Evolutionary conservation across 148 eudicot genomes (phyloP).

Genomic region (Pharnaceum exiguum): DNA sequence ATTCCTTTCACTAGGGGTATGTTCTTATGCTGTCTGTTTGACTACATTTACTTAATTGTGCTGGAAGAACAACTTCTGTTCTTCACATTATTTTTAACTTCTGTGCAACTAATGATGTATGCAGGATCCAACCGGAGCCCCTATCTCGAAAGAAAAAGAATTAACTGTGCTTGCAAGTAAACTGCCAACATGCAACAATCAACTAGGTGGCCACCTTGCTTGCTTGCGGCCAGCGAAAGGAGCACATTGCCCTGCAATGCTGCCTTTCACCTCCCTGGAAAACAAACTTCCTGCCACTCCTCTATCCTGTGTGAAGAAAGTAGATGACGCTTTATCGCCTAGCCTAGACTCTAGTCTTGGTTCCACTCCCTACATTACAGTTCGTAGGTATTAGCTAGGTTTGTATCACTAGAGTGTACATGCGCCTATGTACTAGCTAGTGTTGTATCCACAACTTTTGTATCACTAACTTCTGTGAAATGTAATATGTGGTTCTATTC

Average conservation of each 20-base stretch:
- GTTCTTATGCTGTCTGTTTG: not conserved
- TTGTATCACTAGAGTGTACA: too few species aligned
- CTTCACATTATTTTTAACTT: not conserved
- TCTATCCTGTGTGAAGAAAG: conserved; percentile 24
- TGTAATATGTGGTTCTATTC: conserved; percentile 16
- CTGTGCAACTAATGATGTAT: not conserved
- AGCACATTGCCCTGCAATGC: conserved; percentile 26
- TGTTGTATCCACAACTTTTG: conserved; percentile 21
- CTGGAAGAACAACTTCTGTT: not conserved
- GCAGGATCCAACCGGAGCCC: conserved; percentile 76
- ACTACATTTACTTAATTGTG: not conserved
- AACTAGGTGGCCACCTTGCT: conserved; percentile 59
- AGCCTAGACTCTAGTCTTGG: conserved; percentile 24
- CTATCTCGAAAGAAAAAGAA: conserved; percentile 66
- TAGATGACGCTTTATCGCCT: conserved; percentile 26
- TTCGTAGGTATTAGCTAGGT: conserved; percentile 22
- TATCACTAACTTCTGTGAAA: conserved; percentile 26
- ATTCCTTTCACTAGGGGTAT: conserved; percentile 70
- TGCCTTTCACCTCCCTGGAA: conserved; percentile 54
- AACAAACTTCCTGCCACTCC: conserved; percentile 58
- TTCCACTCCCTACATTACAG: conserved; percentile 45
- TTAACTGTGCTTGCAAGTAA: conserved; percentile 40
- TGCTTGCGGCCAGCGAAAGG: conserved; percentile 55
- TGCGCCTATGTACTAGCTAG: conserved; percentile 33
- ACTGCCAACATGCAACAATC: conserved; percentile 65